These are phyloP conservation scores for Rhizopus stolonifer DNA, from an alignment of 371 early-diverging fungal species.

Conservation along the genomic window DNA sequence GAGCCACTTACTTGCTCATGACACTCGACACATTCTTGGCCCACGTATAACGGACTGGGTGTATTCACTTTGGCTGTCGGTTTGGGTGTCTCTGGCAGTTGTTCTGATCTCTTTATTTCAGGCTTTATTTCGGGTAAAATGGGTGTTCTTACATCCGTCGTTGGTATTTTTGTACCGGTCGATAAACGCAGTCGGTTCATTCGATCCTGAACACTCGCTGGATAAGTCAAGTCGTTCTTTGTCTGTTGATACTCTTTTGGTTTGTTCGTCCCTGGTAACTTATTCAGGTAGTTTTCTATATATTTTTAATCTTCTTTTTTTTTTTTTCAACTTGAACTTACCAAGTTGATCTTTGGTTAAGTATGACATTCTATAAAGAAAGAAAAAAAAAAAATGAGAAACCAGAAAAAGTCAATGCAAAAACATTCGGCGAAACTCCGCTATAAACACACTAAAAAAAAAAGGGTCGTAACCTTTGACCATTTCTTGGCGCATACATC, in stretches of 20 bases:
- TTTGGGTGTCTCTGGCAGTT: constrained; percentile 1
- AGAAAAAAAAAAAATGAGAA: constrained; percentile 4
- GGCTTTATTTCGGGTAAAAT: constrained; percentile 17
- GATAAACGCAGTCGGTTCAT: constrained; percentile 15
- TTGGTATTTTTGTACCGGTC: constrained; percentile 9
- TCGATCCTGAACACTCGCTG: constrained; percentile 14
- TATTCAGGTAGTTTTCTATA: constrained; percentile 14
- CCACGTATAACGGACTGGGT: constrained; percentile 18
- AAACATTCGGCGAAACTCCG: background rate
- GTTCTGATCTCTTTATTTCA: background rate
- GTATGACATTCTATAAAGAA: constrained; percentile 10
- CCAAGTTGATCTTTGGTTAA: constrained; percentile 29
- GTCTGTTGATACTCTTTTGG: constrained; percentile 9
- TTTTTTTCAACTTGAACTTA: background rate
- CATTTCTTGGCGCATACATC: too few species aligned
- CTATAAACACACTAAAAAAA: too few species aligned
- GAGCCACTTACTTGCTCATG: constrained; percentile 17
- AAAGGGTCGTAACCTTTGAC: too few species aligned
- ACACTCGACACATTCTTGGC: constrained; percentile 19
- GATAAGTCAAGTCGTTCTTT: constrained; percentile 16
- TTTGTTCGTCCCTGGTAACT: constrained; percentile 6
- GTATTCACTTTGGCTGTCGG: constrained; percentile 12
- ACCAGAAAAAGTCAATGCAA: constrained; percentile 3
- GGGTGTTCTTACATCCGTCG: constrained; percentile 6
- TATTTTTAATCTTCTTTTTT: too few species aligned